Conservation (phyloP, 1,139 yeast species). For the Pichia sp. region DNA sequence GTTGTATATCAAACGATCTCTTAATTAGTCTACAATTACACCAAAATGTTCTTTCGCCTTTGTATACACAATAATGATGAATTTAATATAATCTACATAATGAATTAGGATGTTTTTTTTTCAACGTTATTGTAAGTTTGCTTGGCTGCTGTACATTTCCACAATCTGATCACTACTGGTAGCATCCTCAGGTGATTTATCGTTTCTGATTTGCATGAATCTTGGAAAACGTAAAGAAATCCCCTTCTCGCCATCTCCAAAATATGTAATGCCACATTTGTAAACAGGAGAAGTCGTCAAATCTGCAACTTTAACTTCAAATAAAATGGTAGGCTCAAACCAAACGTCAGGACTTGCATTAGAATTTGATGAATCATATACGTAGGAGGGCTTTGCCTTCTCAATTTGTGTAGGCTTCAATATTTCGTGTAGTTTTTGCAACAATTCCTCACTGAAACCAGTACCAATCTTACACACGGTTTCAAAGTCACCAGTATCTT, state of each 20-base stretch:
- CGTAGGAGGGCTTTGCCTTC: conserved; percentile 65
- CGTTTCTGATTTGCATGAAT: conserved; percentile 79
- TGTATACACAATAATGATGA: not conserved
- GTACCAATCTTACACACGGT: conserved; percentile 97
- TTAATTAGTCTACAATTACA: not conserved
- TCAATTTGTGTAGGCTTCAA: conserved; percentile 66
- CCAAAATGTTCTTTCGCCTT: not conserved
- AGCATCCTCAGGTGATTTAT: conserved; percentile 83
- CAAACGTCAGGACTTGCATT: conserved; percentile 86
- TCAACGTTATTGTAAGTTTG: conserved; percentile 29
- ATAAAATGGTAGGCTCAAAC: conserved; percentile 85
- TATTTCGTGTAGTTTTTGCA: conserved; percentile 53
- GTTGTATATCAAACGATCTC: not conserved
- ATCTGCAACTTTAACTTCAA: conserved; percentile 94
- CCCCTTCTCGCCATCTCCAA: conserved; percentile 64
- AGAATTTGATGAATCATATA: conserved; percentile 59
- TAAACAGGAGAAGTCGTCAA: conserved; percentile 87
- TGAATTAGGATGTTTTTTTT: not conserved
- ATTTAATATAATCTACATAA: not conserved
- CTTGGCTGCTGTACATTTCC: conserved; percentile 81
- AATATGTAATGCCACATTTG: conserved; percentile 74
- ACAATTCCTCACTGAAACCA: conserved; percentile 86
- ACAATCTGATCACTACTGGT: conserved; percentile 87
- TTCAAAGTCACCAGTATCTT: conserved; percentile 87
- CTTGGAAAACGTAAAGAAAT: conserved; percentile 90